phyloP scores from a whole-genome alignment of 1,139 yeast species.

The Magnusiomyces suaveolens region DNA sequence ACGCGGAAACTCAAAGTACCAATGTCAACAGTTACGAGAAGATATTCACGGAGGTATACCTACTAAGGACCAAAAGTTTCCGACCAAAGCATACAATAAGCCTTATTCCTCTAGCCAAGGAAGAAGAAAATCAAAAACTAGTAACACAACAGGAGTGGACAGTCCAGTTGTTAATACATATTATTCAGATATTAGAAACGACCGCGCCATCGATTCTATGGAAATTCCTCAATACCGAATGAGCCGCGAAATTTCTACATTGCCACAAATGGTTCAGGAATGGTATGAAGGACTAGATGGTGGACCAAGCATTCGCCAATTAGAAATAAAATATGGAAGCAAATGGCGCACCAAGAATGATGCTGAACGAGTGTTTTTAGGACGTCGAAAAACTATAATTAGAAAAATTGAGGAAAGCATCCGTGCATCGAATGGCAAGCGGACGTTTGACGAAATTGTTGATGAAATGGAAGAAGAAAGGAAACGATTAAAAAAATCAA shows the following conservation, averaged over 20 bases:
- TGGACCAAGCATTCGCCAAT: slow-evolving; percentile 16
- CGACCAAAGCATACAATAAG: too few relatives aligned
- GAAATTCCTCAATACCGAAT: slow-evolving; percentile 16
- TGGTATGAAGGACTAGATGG: slow-evolving; percentile 18
- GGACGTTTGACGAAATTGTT: slow-evolving; percentile 5
- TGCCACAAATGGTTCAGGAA: slow-evolving; percentile 17
- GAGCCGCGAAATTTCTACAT: slow-evolving; percentile 15
- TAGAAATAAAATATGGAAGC: slow-evolving; percentile 16
- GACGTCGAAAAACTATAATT: slow-evolving; percentile 18
- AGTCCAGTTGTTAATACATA: too few relatives aligned
- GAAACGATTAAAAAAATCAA: slow-evolving; percentile 5
- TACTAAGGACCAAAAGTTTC: too few relatives aligned
- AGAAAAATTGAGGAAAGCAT: slow-evolving; percentile 8
- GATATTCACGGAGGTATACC: too few relatives aligned
- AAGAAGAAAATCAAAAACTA: too few relatives aligned
- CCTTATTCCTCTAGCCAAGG: too few relatives aligned
- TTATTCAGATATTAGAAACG: not conserved
- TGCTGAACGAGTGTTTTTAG: slow-evolving; percentile 18
- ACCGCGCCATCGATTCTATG: not conserved
- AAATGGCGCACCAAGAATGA: slow-evolving; percentile 16
- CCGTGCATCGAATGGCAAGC: not conserved
- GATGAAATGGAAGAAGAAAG: slow-evolving; percentile 7
- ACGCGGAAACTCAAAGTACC: too few relatives aligned
- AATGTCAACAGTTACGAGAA: too few relatives aligned
- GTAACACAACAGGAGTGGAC: not conserved